These are phyloP conservation scores for Capsicum chinense DNA, from an alignment of 257 asterid species.

Conservation along the genomic window DNA sequence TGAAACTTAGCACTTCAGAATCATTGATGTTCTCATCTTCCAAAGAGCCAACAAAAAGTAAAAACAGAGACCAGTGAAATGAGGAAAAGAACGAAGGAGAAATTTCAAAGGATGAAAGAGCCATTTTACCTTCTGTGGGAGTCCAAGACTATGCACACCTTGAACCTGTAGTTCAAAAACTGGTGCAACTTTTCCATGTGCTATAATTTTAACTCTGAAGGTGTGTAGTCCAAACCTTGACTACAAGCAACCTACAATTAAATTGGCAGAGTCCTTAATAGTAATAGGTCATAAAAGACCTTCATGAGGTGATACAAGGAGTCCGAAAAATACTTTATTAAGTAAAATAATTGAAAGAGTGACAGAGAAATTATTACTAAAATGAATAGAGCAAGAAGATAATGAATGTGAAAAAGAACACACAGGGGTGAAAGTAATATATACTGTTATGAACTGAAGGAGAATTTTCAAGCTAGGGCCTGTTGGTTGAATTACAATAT, in stretches of 20 bases:
- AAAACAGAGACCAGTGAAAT: not conserved
- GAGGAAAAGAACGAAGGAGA: not conserved
- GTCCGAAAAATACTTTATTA: not conserved
- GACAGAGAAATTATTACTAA: not conserved
- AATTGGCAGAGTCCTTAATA: not conserved
- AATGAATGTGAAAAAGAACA: not conserved
- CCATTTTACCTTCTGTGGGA: slow-evolving; percentile 57
- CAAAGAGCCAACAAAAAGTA: not conserved
- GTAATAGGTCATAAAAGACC: not conserved
- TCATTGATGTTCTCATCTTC: slow-evolving; percentile 16
- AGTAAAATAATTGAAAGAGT: slow-evolving; percentile 11
- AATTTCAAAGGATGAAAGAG: not conserved
- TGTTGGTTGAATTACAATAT: not conserved
- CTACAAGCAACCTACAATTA: slow-evolving; percentile 65
- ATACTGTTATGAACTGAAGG: slow-evolving; percentile 2
- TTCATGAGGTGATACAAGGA: not conserved
- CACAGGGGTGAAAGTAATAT: not conserved
- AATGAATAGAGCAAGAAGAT: slow-evolving; percentile 9
- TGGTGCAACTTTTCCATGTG: slow-evolving; percentile 68
- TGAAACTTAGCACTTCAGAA: not conserved
- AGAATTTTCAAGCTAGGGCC: not conserved
- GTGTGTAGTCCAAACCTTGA: slow-evolving; percentile 65
- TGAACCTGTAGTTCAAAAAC: slow-evolving; percentile 72
- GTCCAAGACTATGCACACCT: slow-evolving; percentile 61
- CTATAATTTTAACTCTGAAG: slow-evolving; percentile 68